Base-by-base conservation (phyloP, 768 basidiomycete species). In the Xerocomellus amylosporus region DNA sequence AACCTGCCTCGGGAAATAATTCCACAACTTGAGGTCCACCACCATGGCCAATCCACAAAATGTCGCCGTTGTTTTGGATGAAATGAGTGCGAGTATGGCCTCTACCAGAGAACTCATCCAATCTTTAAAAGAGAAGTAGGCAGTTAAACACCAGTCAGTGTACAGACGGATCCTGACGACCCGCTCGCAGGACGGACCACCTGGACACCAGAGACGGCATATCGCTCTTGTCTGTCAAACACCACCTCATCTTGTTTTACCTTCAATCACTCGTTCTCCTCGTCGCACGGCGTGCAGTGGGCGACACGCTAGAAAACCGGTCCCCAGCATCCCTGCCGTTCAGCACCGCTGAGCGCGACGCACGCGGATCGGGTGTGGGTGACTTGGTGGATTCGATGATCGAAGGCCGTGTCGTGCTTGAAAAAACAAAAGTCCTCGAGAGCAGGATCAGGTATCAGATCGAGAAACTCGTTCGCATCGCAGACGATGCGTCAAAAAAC, bases 381-480 rank as follows among this genome's bases (percentile, higher is more conserved):
- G 91, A 95, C 68, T 64, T 91, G 7, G 85, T 93, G 8, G 88
- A 90, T 62, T 81, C 83, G 1, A 80, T 93, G 76, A 79, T 95
- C 31, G 85, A 96, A 65, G 79, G 81, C 19, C 83, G 93, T 13
- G 75, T 94, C 41, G 83, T 92, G 9, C 80, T 98, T 42, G 97
- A 99, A 67, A 98, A 97, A 74, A 79, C 88, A 45, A 87, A 87
- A 55, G 79, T 83, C 0, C 78, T 99, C 22, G 95, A 98, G 71
- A 77, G 78, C 49, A 86, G 90, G 65, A 88, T 99, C 80, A 84
- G 81, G 45, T 98, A 99, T 70, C 97, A 98, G 69, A 92, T 99
- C 63, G 93, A 98, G 61, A 98, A 98, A 68, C 82, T 99, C 17
- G 82, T 95, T 26, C 80, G 83, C 55, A 71, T 90, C 6, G 87